Evolutionary conservation across 768 basidiomycete species (phyloP).

Genomic region (Agaricus sinodeliciosus): DNA sequence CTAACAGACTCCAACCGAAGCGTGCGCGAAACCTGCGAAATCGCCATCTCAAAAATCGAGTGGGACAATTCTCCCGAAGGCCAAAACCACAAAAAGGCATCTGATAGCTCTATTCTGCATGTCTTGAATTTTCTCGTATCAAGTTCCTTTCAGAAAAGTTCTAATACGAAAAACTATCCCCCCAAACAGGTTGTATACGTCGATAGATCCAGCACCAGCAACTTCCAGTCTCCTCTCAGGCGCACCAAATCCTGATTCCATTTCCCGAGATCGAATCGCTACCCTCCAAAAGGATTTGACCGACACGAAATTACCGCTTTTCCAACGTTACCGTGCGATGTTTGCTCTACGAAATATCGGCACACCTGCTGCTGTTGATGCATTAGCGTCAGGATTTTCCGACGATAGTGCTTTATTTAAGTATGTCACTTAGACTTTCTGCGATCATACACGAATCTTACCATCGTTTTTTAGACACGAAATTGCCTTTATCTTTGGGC

Average conservation of each 20-base stretch:
- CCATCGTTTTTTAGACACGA: slow-evolving; percentile 61
- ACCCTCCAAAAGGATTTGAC: slow-evolving; percentile 58
- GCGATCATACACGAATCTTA: background rate
- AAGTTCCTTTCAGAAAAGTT: too few species aligned
- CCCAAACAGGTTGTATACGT: slow-evolving; percentile 56
- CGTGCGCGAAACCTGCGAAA: slow-evolving; percentile 94
- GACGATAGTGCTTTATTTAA: slow-evolving; percentile 93
- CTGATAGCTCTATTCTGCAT: slow-evolving; percentile 28
- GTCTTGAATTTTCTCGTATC: slow-evolving; percentile 13
- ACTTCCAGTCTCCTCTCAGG: slow-evolving; percentile 56
- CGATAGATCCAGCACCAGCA: slow-evolving; percentile 87
- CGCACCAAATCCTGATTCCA: slow-evolving; percentile 43
- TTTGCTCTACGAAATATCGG: slow-evolving; percentile 95
- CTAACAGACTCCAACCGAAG: slow-evolving; percentile 62
- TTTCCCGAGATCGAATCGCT: slow-evolving; percentile 40
- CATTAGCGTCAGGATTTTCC: slow-evolving; percentile 83
- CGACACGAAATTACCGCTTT: slow-evolving; percentile 63
- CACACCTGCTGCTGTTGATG: slow-evolving; percentile 76
- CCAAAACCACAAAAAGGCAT: slow-evolving; percentile 32
- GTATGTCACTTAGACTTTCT: slow-evolving; percentile 34
- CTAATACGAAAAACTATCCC: too few species aligned
- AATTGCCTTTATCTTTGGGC: slow-evolving; percentile 97
- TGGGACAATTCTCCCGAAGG: slow-evolving; percentile 85
- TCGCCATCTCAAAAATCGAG: slow-evolving; percentile 90
- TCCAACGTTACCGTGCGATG: slow-evolving; percentile 96